Percentiles rank a stretch among this genome's conserved stretches.
phyloP scores from a whole-genome alignment of 768 basidiomycete genomes.

The Mycena amicta region DNA sequence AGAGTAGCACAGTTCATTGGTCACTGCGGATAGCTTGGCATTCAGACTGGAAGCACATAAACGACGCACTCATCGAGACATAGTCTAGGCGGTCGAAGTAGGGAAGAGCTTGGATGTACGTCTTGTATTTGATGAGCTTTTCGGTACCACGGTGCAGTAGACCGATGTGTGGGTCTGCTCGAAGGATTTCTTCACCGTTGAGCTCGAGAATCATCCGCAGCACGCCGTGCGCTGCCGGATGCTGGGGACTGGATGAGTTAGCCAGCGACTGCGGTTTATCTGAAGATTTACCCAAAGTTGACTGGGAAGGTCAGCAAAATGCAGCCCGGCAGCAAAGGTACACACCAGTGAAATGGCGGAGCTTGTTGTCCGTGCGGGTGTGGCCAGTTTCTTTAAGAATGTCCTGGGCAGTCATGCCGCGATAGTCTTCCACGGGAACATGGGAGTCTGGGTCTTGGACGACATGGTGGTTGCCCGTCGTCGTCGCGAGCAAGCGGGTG shows the following conservation, averaged over 20 bases:
- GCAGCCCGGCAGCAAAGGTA: slow-evolving; percentile 14
- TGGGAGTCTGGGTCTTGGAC: slow-evolving; percentile 14
- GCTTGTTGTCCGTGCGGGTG: slow-evolving; percentile 69
- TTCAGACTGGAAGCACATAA: neutral
- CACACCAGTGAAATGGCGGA: slow-evolving; percentile 93
- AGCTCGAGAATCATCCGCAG: slow-evolving; percentile 95
- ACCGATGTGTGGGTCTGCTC: slow-evolving; percentile 93
- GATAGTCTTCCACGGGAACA: slow-evolving; percentile 76
- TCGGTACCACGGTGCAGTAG: slow-evolving; percentile 98
- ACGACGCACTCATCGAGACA: slow-evolving; percentile 92
- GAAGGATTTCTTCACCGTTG: slow-evolving; percentile 93
- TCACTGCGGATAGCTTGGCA: slow-evolving; percentile 61
- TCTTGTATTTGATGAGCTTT: slow-evolving; percentile 99
- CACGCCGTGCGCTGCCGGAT: slow-evolving; percentile 98
- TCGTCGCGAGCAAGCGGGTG: slow-evolving; percentile 10
- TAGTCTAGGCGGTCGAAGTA: slow-evolving; percentile 99
- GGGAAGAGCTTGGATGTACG: slow-evolving; percentile 93
- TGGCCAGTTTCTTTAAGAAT: slow-evolving; percentile 73
- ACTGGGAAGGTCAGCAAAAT: slow-evolving; percentile 47
- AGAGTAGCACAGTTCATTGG: slow-evolving; percentile 96
- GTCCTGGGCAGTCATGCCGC: slow-evolving; percentile 75
- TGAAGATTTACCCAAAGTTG: slow-evolving; percentile 84
- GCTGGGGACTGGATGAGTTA: slow-evolving; percentile 72
- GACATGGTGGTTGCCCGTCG: slow-evolving; percentile 16
- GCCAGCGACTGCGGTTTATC: slow-evolving; percentile 1